These are phyloP conservation scores for Thielaviopsis punctulata DNA, from an alignment of 2,329 filamentous ascomycete species.

Conservation along the genomic window DNA sequence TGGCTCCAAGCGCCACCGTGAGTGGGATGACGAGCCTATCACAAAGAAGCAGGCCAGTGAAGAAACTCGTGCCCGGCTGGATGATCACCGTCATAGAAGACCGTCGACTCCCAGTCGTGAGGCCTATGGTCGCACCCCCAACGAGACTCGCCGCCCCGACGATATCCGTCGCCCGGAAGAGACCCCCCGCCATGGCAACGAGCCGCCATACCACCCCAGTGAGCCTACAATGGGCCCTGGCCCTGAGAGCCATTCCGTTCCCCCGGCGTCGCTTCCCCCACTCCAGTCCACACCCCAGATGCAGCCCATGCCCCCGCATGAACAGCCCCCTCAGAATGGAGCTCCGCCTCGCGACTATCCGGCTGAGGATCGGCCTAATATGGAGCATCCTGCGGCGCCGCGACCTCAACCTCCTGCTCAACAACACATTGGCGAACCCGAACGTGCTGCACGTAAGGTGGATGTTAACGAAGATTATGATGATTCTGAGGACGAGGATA, in stretches of 20 bases:
- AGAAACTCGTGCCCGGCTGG: constrained; percentile 69
- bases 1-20: constrained; percentile 66
- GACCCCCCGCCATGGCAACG: constrained; percentile 51
- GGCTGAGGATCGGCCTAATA: constrained; percentile 39
- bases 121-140: constrained; percentile 60
- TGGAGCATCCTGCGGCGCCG: constrained; percentile 21
- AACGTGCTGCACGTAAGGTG: constrained; percentile 76
- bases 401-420: constrained; percentile 23
- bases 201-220: constrained; percentile 78
- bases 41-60: constrained; percentile 80
- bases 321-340: constrained; percentile 21
- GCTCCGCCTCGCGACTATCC: constrained; percentile 35
- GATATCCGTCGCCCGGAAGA: constrained; percentile 37
- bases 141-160: constrained; percentile 49
- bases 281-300: constrained; percentile 45
- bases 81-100: constrained; percentile 67
- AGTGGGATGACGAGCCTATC: constrained; percentile 75
- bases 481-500: constrained; percentile 78
- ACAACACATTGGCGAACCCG: constrained; percentile 46
- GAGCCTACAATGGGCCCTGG: constrained; percentile 67
- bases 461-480: constrained; percentile 97
- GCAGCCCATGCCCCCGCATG: constrained; percentile 35
- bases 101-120: constrained; percentile 57
- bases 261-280: constrained; percentile 37
- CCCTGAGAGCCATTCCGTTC: constrained; percentile 34